phyloP scores from a whole-genome alignment of 2,329 filamentous ascomycete genomes.

The Pseudogymnoascus pannorum region DNA sequence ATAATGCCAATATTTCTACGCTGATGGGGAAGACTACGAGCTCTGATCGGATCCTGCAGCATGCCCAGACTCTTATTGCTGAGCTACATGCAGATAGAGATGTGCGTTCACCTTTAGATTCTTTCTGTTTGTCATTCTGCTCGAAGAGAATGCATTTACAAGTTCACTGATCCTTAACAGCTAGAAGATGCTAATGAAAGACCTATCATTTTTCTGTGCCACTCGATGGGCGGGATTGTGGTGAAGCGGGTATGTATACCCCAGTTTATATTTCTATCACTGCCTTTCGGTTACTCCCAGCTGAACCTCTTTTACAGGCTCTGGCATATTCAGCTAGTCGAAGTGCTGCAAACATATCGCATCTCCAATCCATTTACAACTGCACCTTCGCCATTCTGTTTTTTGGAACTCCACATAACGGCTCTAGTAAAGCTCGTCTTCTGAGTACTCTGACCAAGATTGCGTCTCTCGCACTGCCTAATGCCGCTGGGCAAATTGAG shows the following conservation, averaged over 20 bases:
- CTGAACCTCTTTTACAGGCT: conserved; percentile 22
- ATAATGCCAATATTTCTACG: conserved; percentile 25
- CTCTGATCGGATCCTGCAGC: conserved; percentile 20
- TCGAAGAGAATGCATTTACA: background rate
- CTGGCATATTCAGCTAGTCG: conserved; percentile 27
- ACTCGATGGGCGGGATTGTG: conserved; percentile 34
- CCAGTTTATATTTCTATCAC: background rate
- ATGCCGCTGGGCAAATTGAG: conserved; percentile 19
- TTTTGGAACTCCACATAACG: conserved; percentile 32
- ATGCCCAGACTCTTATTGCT: conserved; percentile 28
- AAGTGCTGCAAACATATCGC: conserved; percentile 21
- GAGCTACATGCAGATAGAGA: conserved; percentile 28
- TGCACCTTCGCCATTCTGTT: conserved; percentile 33
- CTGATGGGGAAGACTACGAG: background rate
- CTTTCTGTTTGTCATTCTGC: background rate
- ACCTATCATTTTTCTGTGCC: conserved; percentile 35
- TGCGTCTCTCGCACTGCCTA: conserved; percentile 25
- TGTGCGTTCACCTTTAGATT: background rate
- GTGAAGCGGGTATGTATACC: conserved; percentile 30
- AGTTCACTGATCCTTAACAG: conserved; percentile 15
- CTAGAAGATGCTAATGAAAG: conserved; percentile 26
- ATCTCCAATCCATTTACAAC: conserved; percentile 32
- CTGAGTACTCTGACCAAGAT: conserved; percentile 24
- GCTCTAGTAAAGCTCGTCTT: conserved; percentile 29
- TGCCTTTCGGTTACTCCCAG: background rate